Evolutionary conservation across 1,139 yeast genomes (phyloP).

Genomic region (Trichomonascaceae sp.): DNA sequence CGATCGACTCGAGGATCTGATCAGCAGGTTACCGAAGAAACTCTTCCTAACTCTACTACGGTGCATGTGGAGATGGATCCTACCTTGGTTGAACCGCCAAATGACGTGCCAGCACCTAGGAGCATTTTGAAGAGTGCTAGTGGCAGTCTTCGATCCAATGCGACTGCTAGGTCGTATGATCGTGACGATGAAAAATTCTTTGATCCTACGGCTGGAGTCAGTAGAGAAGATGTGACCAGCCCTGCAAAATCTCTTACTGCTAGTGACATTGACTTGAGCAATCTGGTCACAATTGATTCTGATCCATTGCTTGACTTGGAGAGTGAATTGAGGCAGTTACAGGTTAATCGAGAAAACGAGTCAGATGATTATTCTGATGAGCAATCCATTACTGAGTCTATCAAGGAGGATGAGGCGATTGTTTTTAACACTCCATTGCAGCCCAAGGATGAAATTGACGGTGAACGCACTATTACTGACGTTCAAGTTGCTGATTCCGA

Average conservation of each 20-base stretch:
- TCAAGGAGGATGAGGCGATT: not conserved
- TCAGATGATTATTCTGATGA: not conserved
- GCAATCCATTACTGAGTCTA: not conserved
- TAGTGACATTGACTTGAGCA: slow-evolving; percentile 8
- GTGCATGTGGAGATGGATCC: slow-evolving; percentile 22
- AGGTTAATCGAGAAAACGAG: not conserved
- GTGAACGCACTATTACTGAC: not conserved
- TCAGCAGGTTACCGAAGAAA: slow-evolving; percentile 19
- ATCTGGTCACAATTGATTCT: slow-evolving; percentile 15
- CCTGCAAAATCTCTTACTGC: slow-evolving; percentile 4
- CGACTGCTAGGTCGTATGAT: slow-evolving; percentile 6
- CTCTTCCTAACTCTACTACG: slow-evolving; percentile 29
- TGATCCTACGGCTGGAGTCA: not conserved
- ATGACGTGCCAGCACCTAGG: slow-evolving; percentile 19
- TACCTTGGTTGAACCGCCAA: slow-evolving; percentile 11
- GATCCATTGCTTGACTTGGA: slow-evolving; percentile 14
- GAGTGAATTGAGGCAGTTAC: slow-evolving; percentile 9
- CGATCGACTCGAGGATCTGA: slow-evolving; percentile 19
- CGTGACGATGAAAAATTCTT: slow-evolving; percentile 1
- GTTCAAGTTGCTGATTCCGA: not conserved
- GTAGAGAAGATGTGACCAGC: not conserved
- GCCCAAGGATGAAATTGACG: not conserved
- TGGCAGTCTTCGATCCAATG: slow-evolving; percentile 3
- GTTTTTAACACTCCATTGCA: not conserved
- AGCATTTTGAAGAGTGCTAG: slow-evolving; percentile 23